Evolutionary conservation across 495 filamentous ascomycete genomes (phyloP).

Genomic region (Penicillium atrosanguineum): DNA sequence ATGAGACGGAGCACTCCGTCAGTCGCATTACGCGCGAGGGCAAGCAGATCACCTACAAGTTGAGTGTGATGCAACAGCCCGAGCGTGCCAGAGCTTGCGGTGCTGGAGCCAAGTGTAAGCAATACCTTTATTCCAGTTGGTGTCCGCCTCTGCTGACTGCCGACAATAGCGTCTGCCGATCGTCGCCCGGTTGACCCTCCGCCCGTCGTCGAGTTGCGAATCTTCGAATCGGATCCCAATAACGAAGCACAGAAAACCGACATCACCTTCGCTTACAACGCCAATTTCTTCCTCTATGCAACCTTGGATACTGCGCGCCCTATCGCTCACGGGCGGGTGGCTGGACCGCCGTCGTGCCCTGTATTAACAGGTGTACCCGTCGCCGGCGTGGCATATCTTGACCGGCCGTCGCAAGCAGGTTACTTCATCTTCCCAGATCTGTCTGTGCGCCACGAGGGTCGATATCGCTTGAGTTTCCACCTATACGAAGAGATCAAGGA

Average conservation of each 20-base stretch:
- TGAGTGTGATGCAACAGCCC: slow-evolving; percentile 91
- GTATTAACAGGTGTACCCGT: slow-evolving; percentile 95
- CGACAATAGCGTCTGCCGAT: slow-evolving; percentile 76
- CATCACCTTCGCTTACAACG: slow-evolving; percentile 89
- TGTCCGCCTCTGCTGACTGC: slow-evolving; percentile 11
- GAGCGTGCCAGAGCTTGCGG: slow-evolving; percentile 95
- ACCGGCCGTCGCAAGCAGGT: slow-evolving; percentile 85
- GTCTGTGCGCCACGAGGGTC: slow-evolving; percentile 93
- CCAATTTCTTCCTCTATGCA: slow-evolving; percentile 96
- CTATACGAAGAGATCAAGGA: slow-evolving; percentile 93
- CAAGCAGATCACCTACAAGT: slow-evolving; percentile 73
- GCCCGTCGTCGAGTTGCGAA: slow-evolving; percentile 88
- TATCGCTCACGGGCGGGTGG: slow-evolving; percentile 78
- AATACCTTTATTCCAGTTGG: not conserved
- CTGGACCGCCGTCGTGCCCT: slow-evolving; percentile 65
- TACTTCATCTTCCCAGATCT: slow-evolving; percentile 99
- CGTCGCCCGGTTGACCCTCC: slow-evolving; percentile 95
- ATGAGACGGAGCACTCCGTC: slow-evolving; percentile 58
- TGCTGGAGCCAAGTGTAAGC: slow-evolving; percentile 88
- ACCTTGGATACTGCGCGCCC: slow-evolving; percentile 84
- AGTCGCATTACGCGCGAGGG: slow-evolving; percentile 75
- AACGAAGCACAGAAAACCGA: slow-evolving; percentile 56
- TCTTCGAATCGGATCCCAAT: slow-evolving; percentile 73
- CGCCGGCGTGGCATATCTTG: slow-evolving; percentile 94
- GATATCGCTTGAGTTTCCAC: slow-evolving; percentile 84